Evolutionary conservation across 495 filamentous ascomycete species (phyloP).

Genomic region (Thozetella sp.): DNA sequence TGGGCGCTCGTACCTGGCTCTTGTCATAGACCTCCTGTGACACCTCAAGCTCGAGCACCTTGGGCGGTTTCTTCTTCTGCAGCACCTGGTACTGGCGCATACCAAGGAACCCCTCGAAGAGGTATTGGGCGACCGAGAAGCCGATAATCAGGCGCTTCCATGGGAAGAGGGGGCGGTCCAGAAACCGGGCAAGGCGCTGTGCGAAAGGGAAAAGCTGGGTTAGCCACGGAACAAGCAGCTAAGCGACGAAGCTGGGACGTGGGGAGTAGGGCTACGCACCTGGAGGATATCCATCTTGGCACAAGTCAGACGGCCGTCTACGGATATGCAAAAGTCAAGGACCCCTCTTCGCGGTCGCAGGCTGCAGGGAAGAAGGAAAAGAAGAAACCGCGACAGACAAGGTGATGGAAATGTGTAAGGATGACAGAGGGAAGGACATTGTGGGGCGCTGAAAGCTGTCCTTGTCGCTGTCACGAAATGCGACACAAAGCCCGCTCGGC

Average conservation of each 20-base stretch:
- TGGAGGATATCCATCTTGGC: constrained; percentile 53
- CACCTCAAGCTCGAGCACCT: constrained; percentile 83
- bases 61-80: constrained; percentile 74
- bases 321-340: constrained; percentile 7
- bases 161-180: constrained; percentile 91
- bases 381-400: not conserved
- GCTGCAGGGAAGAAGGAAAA: not conserved
- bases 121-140: constrained; percentile 86
- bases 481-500: too few species aligned
- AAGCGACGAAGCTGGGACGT: constrained; percentile 4
- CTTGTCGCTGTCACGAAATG: not conserved
- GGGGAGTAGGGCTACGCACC: constrained; percentile 24
- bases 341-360: not conserved
- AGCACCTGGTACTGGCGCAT: constrained; percentile 86
- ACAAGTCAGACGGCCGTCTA: constrained; percentile 14
- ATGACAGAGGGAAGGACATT: not conserved
- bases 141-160: constrained; percentile 97
- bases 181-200: constrained; percentile 81
- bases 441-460: constrained; percentile 1
- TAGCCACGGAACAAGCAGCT: too few species aligned
- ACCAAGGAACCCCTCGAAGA: constrained; percentile 83
- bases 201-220: constrained; percentile 6
- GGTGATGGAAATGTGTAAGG: not conserved
- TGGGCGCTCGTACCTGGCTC: constrained; percentile 55
- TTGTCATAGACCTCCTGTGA: constrained; percentile 92